Evolutionary conservation across 176 grass and related monocot species (phyloP), one percentile per base, ranked within the genome.

Genomic region (Phragmites australis): DNA sequence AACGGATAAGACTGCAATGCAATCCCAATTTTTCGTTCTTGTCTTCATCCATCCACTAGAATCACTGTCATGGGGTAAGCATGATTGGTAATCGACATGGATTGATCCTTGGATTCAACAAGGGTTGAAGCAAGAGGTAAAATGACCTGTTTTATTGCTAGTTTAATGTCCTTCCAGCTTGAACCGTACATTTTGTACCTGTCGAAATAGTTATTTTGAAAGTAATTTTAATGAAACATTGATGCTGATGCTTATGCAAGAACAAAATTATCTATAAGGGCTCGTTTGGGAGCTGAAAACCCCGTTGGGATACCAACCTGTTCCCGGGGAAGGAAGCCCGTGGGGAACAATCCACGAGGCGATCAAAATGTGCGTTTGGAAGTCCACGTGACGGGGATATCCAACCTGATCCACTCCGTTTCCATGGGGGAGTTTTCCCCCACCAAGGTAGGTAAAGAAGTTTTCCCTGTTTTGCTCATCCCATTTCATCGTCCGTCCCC

Each of bases 1-100:
- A 53, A 79, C 9, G 81, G 86, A 88, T 88, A 80, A 74, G 68
- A 29, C 32, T 42, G 68, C 15, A 70, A 25, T 42, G 3, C 45
- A 32, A 21, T 69, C 18, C 57, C 41, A 9, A 56, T 31, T 41
- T 48, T 41, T 78, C 48, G 47, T 56, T 65, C n/a, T 78, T 88
- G 86, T 79, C 81, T 83, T 14, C 74, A 60, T 66, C 30, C 32
- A 29, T 5, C 19, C 4, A 16, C 50, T 23, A 58, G 67, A 78
- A 79, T 79, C 74, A 18, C 49, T 1, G 18, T 12, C 66, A 74
- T 31, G 73, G 17, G 67, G 59, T 68, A 39, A 50, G 75, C 60
- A 66, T 58, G 19, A 51, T 17, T n/a, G 22, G 1, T 21, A 25
- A 39, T 10, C 43, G 48, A 7, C 19, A 17, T 49, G 65, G 61